Base-by-base conservation (phyloP, 2,329 filamentous ascomycete genomes). In the Claviceps digitariae region DNA sequence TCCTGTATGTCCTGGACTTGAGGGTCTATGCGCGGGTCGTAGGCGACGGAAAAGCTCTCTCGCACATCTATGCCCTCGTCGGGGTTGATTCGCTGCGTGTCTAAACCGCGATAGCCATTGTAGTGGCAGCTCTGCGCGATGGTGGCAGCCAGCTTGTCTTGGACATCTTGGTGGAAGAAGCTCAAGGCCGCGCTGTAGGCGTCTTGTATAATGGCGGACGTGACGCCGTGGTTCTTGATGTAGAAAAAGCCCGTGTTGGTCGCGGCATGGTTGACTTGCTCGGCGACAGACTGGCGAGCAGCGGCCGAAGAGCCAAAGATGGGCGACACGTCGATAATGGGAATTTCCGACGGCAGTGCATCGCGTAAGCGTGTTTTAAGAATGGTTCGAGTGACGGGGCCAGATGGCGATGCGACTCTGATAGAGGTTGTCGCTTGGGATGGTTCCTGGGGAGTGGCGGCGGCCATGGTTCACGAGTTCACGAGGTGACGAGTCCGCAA, bases 171-270 rank as follows among this genome's bases (percentile, higher is more conserved):
- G 5, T 64, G 67, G 63, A 80, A 79, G 60, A 79, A 79, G 2
- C 65, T 60, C 3, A 71, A 57, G 34, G 66, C 67, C 9, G 65
- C 67, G 52, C 6, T 61, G 55, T 6, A 61, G 65, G 67, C 12
- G 64, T 67, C 54, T 4, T 63, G 54, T 3, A 61, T 65, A 13
- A 63, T 52, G 27, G 62, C 59, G 1, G 64, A 43, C 0, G 68
- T 54, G 25, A 49, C 45, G 21, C 74, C 72, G 54, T 78, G 75
- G 54, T 76, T 74, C 55, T 66, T 67, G 55, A 79, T 67, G 64
- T 79, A 79, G 63, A 80, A 79, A 65, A 80, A 80, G 2, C 76
- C 77, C 0, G 67, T 77, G 40, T 70, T 74, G 15, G 72, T 70
- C 2, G 75, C 72, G 0, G 77, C 77, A 0, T 65, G 58, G 21